Evolutionary conservation across 2,329 filamentous ascomycete genomes (phyloP), one percentile per base, ranked within the genome.

Genomic region (Fusarium sterilihyphosum): DNA sequence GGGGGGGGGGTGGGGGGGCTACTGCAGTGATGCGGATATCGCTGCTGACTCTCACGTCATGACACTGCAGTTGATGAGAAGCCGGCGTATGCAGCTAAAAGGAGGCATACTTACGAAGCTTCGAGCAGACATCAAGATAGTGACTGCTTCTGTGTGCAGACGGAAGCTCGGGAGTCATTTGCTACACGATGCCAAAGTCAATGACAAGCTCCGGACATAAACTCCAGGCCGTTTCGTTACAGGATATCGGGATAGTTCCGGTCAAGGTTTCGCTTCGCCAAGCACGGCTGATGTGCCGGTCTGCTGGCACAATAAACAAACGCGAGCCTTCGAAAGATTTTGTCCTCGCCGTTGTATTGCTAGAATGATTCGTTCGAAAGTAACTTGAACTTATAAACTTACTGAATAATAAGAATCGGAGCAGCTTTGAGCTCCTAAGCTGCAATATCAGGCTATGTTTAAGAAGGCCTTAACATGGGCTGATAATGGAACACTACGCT

Each of bases 81-180:
- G 33, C 17, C 6, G 18, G 6, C 1, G 0, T 12, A 13, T 29
- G 24, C 18, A 38, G 20, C 3, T 6, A 9, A 54, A 22, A 29
- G 4, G 18, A 2, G 17, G 6, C 5, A 33, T 1, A 18, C 3
- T 9, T 8, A 22, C 5, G 0, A 12, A 29, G 2, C 0, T 7
- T 29, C n/a, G 52, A 26, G 13, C 22, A 7, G 7, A 12, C 9
- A 29, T 2, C 9, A 6, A 13, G 13, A 26, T 26, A 8, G 4
- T 5, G 8, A 10, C 11, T 20, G 6, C 17, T 8, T 37, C 9
- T 16, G 1, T 13, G 20, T 3, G 3, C 7, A 3, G 14, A 29
- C 6, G 24, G 11, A 41, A 29, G 20, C 8, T n/a, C 14, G 20
- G 16, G 1, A 14, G 20, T 5, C 2, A 8, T 13, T 17, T 2